Base-by-base conservation (phyloP, 2,329 filamentous ascomycete species). In the Blastomyces emzantsi region DNA sequence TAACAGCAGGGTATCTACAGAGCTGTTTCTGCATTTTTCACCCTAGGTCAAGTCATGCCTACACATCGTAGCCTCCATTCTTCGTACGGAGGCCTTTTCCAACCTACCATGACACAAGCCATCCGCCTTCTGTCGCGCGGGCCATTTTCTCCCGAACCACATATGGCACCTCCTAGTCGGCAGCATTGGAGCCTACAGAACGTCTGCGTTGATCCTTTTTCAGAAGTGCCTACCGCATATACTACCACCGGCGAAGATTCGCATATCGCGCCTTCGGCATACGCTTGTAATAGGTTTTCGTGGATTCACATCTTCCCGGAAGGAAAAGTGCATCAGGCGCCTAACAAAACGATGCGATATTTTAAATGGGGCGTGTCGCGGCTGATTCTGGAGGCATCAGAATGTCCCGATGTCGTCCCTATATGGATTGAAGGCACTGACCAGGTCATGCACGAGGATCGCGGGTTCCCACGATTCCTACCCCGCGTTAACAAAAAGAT, bases 261-360 rank as follows among this genome's bases (percentile, higher is more conserved):
- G 0, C 89, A 90, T 73, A 80, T 83, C 0, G 84, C 90, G 0
- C 91, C 92, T 0, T 87, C 90, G 1, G 83, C 86, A 58, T 92
- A 89, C 73, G 75, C 84, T 1, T 82, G 78, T 67, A 87, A 91
- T 70, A 85, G 85, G 56, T 83, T 90, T 74, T 85, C 86, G 55
- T 99, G 94, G 94, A 81, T 99, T 3, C 94, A 99, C 75, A 88
- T 97, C 62, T 97, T 97, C 75, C 94, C 94, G 15, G 94, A 99
- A 77, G 94, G 92, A 58, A 91, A 90, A 75, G 91, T 96, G 56
- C 92, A 97, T 76, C 94, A 99, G 77, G 87, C 91, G 68, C 84
- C 88, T 1, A 80, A 86, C 52, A 86, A 87, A 70, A 85, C 87
- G 8, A 87, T 97, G 81, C 89, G 94, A 39, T 99, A 99, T 78